phyloP scores from a whole-genome alignment of 208 protist genomes.

The Acanthamoeba divionensis region DNA sequence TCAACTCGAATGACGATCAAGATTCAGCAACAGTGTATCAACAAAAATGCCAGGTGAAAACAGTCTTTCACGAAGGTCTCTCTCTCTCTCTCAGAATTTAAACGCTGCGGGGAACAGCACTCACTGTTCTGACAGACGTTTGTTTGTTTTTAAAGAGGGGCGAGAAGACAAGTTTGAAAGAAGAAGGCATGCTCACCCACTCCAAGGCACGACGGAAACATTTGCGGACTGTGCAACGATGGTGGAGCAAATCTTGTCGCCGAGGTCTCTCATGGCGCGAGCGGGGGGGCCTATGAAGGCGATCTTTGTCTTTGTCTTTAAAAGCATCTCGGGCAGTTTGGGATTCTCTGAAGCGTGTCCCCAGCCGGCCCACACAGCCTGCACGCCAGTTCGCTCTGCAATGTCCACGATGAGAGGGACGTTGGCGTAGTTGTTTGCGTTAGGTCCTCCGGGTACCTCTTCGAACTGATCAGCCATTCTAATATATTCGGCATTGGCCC shows the following conservation, averaged over 20 bases:
- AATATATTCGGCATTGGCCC: constrained; percentile 97
- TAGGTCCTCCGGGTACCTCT: constrained; percentile 93
- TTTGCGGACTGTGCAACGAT: constrained; percentile 95
- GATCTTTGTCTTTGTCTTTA: constrained; percentile 54
- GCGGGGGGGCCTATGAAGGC: constrained; percentile 81
- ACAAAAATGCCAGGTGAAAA: too few relatives aligned
- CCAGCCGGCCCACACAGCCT: constrained; percentile 98
- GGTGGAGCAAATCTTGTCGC: constrained; percentile 97
- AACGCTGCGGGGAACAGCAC: neutral
- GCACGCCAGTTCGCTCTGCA: constrained; percentile 85
- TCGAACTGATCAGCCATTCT: constrained; percentile 92
- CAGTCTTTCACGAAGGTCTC: too few relatives aligned
- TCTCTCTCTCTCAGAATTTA: too few relatives aligned
- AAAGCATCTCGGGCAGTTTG: constrained; percentile 84
- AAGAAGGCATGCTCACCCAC: constrained; percentile 69
- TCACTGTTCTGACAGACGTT: neutral
- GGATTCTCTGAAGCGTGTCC: constrained; percentile 98
- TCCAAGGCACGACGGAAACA: constrained; percentile 93
- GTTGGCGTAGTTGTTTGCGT: constrained; percentile 98
- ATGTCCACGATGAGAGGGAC: constrained; percentile 96
- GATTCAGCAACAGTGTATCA: too few relatives aligned
- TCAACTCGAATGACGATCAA: too few relatives aligned
- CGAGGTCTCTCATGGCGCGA: constrained; percentile 81
- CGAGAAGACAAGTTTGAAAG: too few relatives aligned
- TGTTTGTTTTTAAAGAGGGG: neutral